These are phyloP conservation scores for Starmerella tilneyi DNA, from an alignment of 805 yeast genomes.

Conservation along the genomic window DNA sequence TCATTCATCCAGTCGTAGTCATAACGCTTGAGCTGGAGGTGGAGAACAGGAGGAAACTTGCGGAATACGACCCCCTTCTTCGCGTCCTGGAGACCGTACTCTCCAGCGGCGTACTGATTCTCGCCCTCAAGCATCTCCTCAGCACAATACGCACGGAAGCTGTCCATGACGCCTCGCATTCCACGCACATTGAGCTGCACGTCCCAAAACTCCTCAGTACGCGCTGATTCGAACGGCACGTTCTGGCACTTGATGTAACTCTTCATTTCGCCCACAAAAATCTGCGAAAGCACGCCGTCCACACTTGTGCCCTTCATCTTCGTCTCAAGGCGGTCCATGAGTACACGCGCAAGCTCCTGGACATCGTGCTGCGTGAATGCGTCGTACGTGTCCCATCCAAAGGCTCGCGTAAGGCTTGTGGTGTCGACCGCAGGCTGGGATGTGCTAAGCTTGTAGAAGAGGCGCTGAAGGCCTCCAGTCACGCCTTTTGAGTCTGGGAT, in stretches of 20 bases:
- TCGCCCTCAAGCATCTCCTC: conserved; percentile 87
- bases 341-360: conserved; percentile 86
- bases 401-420: conserved; percentile 72
- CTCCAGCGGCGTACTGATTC: conserved; percentile 88
- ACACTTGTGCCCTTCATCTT: conserved; percentile 84
- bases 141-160: conserved; percentile 79
- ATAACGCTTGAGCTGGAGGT: conserved; percentile 84
- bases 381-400: conserved; percentile 95
- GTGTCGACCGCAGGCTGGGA: conserved; percentile 75
- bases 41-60: conserved; percentile 83
- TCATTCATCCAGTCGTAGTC: conserved; percentile 89
- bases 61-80: conserved; percentile 90
- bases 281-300: conserved; percentile 61
- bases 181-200: conserved; percentile 89
- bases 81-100: conserved; percentile 86
- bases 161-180: conserved; percentile 55
- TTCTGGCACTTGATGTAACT: conserved; percentile 85
- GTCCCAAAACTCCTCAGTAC: conserved; percentile 96
- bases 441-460: conserved; percentile 69
- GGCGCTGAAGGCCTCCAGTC: conserved; percentile 74
- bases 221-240: conserved; percentile 84
- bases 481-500: conserved; percentile 68
- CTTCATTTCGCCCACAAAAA: conserved; percentile 95
- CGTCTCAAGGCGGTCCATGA: conserved; percentile 86
- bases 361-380: conserved; percentile 98